A percentile compares a stretch with the other conserved stretches of the same genome.
Conservation (phyloP, 345 rosid species). For the Hypericum androsaemum region DNA sequence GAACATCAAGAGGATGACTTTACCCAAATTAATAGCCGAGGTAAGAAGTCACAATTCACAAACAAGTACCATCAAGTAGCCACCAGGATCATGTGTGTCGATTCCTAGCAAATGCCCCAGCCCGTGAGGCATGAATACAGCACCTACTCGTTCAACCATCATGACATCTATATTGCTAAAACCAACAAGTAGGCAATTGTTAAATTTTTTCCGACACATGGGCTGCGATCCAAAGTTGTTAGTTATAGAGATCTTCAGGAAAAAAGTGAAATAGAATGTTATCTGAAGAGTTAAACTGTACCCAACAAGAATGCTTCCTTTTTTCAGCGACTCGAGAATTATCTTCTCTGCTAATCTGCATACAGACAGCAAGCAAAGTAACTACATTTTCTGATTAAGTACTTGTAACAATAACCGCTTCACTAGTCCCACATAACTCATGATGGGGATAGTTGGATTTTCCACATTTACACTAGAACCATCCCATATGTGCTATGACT, state of each 20-base stretch:
- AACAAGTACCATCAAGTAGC: conserved; percentile 53
- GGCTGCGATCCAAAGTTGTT: conserved; percentile 5
- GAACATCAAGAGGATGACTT: conserved; percentile 11
- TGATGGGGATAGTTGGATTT: too few relatives aligned
- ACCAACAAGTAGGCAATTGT: conserved; percentile 8
- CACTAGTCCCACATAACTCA: too few relatives aligned
- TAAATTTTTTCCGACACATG: conserved; percentile 3
- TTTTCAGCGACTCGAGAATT: conserved; percentile 60
- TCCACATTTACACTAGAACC: too few relatives aligned
- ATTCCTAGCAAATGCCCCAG: conserved; percentile 87
- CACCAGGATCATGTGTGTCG: conserved; percentile 94
- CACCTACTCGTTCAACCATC: conserved; percentile 73
- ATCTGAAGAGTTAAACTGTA: conserved; percentile 21
- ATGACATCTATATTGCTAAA: conserved; percentile 62
- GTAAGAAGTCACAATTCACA: background rate
- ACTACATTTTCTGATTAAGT: too few relatives aligned
- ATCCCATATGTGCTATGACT: too few relatives aligned
- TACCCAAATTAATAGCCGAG: background rate
- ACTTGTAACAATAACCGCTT: too few relatives aligned
- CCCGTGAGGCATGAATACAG: conserved; percentile 96
- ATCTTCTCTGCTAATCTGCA: conserved; percentile 76
- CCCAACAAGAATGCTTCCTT: conserved; percentile 61
- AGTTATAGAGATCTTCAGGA: conserved; percentile 3
- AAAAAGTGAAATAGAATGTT: too few relatives aligned
- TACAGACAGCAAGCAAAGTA: background rate